These are phyloP conservation scores for Hypericum perforatum DNA, from an alignment of 345 rosid genomes.

Conservation along the genomic window DNA sequence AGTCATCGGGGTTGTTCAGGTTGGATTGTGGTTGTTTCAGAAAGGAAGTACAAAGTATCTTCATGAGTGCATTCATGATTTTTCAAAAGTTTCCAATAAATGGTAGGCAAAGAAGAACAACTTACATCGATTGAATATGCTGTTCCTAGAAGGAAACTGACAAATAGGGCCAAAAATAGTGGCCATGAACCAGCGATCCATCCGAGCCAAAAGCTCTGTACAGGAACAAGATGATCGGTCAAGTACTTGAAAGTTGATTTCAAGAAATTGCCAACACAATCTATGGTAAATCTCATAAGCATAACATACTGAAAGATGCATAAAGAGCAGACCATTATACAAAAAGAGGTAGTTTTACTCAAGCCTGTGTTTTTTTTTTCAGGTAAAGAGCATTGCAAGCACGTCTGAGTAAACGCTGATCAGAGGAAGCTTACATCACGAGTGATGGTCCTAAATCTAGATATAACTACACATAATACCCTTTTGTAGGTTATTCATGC, in stretches of 20 bases:
- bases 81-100: background rate
- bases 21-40: background rate
- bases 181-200: slow-evolving; percentile 92
- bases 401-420: too few species aligned
- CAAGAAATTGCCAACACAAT: background rate
- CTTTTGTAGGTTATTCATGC: too few species aligned
- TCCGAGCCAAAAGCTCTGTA: slow-evolving; percentile 86
- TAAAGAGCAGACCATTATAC: too few species aligned
- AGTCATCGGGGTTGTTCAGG: too few species aligned
- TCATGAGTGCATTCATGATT: slow-evolving; percentile 1
- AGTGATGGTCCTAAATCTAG: too few species aligned
- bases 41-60: background rate
- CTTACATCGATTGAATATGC: slow-evolving; percentile 94
- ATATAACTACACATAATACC: too few species aligned
- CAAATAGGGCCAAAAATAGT: slow-evolving; percentile 83
- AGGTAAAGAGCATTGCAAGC: too few species aligned
- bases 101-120: slow-evolving; percentile 4
- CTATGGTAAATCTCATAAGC: too few species aligned
- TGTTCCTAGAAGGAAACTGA: slow-evolving; percentile 88
- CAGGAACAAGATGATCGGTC: slow-evolving; percentile 6
- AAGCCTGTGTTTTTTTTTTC: too few species aligned
- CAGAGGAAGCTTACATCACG: too few species aligned
- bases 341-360: too few species aligned
- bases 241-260: background rate
- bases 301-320: too few species aligned